Conservation (phyloP, 202 grass and related monocot species). For the Cymbopogon flexuosus region DNA sequence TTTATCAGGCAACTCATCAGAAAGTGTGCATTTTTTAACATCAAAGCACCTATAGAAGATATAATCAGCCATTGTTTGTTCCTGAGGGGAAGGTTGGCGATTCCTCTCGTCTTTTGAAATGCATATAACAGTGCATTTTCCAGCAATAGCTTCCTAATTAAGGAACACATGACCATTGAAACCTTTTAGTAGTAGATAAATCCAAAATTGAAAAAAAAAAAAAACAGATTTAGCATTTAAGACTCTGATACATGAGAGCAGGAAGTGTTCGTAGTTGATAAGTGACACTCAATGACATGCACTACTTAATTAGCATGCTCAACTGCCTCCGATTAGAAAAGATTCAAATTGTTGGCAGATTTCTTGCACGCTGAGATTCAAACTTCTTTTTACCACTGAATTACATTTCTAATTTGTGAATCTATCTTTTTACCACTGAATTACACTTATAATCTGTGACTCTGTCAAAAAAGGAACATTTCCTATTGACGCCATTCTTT, state of each 20-base stretch:
- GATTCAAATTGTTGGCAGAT: neutral
- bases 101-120: constrained; percentile 71
- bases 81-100: constrained; percentile 54
- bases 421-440: neutral
- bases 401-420: neutral
- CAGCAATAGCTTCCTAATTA: constrained; percentile 75
- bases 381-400: neutral
- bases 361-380: constrained; percentile 2
- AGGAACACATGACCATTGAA: constrained; percentile 23
- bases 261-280: neutral
- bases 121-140: constrained; percentile 86
- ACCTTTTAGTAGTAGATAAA: constrained; percentile 12
- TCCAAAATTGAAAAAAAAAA: constrained; percentile 4
- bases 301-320: constrained; percentile 2
- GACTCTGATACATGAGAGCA: neutral
- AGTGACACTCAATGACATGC: neutral
- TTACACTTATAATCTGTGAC: neutral
- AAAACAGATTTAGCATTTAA: neutral
- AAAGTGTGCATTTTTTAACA: constrained; percentile 48
- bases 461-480: neutral
- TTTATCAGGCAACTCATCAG: constrained; percentile 49
- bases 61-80: constrained; percentile 63
- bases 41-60: constrained; percentile 81
- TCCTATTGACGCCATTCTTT: neutral
- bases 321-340: neutral